Conservation (phyloP, 2,329 filamentous ascomycete genomes). For the Diaporthe aspalathi region DNA sequence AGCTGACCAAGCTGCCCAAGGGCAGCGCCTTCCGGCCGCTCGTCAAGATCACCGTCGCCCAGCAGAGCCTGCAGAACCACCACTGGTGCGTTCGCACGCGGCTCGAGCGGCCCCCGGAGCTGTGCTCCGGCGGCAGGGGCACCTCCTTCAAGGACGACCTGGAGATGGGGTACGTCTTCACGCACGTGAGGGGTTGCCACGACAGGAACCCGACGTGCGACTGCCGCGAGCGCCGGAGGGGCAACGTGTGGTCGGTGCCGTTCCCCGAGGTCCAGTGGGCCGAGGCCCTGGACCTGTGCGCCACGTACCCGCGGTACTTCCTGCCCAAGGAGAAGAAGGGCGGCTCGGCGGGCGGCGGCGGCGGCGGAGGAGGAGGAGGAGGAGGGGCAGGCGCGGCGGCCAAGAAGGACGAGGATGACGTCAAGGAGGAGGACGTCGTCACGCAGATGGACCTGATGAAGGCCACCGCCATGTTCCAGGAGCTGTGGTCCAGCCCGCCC, state of each 20-base stretch:
- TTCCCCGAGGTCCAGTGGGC: slow-evolving; percentile 71
- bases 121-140: slow-evolving; percentile 57
- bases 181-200: slow-evolving; percentile 64
- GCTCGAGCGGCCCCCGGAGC: slow-evolving; percentile 67
- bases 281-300: slow-evolving; percentile 67
- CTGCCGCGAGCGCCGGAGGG: slow-evolving; percentile 59
- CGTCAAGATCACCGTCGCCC: slow-evolving; percentile 69
- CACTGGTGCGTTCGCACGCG: slow-evolving; percentile 71
- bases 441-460: slow-evolving; percentile 68
- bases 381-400: not conserved
- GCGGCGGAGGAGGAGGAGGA: no score
- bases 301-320: slow-evolving; percentile 60
- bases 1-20: slow-evolving; percentile 61
- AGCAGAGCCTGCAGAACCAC: slow-evolving; percentile 64
- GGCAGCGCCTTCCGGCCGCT: slow-evolving; percentile 70
- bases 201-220: slow-evolving; percentile 61
- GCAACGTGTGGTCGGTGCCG: slow-evolving; percentile 63
- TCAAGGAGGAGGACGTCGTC: slow-evolving; percentile 43
- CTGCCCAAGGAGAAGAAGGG: slow-evolving; percentile 40
- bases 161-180: slow-evolving; percentile 60
- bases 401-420: slow-evolving; percentile 43
- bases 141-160: slow-evolving; percentile 52
- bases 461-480: slow-evolving; percentile 75
- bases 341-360: not conserved
- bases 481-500: slow-evolving; percentile 68